phyloP scores from a whole-genome alignment of 208 protist genomes.

The Leishmania tarentolae region DNA sequence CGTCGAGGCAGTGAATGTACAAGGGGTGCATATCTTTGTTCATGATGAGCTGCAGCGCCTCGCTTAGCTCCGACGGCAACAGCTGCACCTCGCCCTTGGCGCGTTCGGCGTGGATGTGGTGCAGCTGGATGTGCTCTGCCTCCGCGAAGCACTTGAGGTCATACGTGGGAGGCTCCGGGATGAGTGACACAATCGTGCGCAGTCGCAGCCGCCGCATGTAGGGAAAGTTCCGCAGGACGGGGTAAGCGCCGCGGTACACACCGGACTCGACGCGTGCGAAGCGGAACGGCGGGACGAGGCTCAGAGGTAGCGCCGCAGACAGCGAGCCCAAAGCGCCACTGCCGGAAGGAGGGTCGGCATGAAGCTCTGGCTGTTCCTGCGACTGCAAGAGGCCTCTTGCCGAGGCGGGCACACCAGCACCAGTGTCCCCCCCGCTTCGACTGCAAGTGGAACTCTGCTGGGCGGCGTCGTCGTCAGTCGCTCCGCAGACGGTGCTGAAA shows the following conservation, averaged over 20 bases:
- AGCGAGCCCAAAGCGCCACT: conserved; percentile 1
- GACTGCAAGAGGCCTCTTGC: not conserved
- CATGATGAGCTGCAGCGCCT: conserved; percentile 64
- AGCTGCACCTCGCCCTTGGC: conserved; percentile 85
- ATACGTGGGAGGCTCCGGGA: conserved; percentile 82
- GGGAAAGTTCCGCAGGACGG: conserved; percentile 79
- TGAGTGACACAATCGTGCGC: conserved; percentile 79
- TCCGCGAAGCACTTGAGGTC: conserved; percentile 70
- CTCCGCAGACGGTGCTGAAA: not conserved
- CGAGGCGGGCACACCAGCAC: not conserved
- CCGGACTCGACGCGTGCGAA: conserved; percentile 78
- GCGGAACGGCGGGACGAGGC: conserved; percentile 75
- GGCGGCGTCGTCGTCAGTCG: not conserved
- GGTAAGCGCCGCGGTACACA: conserved; percentile 87
- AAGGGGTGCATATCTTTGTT: conserved; percentile 64
- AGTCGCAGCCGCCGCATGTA: conserved; percentile 58
- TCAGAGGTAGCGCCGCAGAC: conserved; percentile 35
- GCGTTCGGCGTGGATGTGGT: conserved; percentile 78
- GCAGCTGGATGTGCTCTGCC: conserved; percentile 52
- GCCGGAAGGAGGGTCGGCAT: not conserved
- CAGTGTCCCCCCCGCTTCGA: not conserved
- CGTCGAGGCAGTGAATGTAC: conserved; percentile 90
- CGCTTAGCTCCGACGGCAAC: conserved; percentile 68
- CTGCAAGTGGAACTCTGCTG: not conserved
- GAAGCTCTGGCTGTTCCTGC: conserved; percentile 5